phyloP scores from a whole-genome alignment of 805 yeast genomes.

The Kurtzmaniella fragi region DNA sequence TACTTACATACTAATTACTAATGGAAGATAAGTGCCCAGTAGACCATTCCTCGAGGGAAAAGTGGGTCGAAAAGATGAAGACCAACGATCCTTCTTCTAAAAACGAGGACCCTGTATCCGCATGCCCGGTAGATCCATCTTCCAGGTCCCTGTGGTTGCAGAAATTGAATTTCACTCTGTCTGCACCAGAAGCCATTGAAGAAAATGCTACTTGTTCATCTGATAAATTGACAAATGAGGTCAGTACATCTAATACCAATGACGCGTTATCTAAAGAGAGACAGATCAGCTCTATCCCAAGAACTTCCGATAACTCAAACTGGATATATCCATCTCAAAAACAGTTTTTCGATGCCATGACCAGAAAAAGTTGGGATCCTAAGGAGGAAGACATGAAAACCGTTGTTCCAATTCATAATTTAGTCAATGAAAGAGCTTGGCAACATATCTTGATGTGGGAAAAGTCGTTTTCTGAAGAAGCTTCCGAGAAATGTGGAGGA shows the following conservation, averaged over 20 bases:
- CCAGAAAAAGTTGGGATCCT: constrained; percentile 85
- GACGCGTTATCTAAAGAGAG: constrained; percentile 62
- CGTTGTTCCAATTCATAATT: constrained; percentile 90
- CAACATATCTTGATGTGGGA: constrained; percentile 82
- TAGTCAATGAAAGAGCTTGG: constrained; percentile 95
- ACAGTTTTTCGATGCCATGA: constrained; percentile 93
- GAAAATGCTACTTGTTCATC: constrained; percentile 41
- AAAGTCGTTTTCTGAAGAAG: constrained; percentile 45
- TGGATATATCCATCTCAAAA: constrained; percentile 97
- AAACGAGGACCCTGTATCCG: constrained; percentile 29
- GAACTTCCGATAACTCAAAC: constrained; percentile 56
- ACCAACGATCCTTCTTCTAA: constrained; percentile 6
- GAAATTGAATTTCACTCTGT: constrained; percentile 26
- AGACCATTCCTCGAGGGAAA: constrained; percentile 37
- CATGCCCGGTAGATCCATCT: constrained; percentile 35
- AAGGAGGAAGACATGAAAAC: constrained; percentile 77
- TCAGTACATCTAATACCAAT: constrained; percentile 17
- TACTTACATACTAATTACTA: no score
- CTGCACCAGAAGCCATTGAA: constrained; percentile 39
- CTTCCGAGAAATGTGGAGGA: constrained; percentile 62
- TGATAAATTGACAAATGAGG: constrained; percentile 29
- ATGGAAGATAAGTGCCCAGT: constrained; percentile 42
- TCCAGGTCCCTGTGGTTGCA: constrained; percentile 34
- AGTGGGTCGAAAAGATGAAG: constrained; percentile 20
- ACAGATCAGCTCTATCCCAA: constrained; percentile 76